Base-by-base conservation (phyloP, 331 rosid species). In the Quercus tomentella region DNA sequence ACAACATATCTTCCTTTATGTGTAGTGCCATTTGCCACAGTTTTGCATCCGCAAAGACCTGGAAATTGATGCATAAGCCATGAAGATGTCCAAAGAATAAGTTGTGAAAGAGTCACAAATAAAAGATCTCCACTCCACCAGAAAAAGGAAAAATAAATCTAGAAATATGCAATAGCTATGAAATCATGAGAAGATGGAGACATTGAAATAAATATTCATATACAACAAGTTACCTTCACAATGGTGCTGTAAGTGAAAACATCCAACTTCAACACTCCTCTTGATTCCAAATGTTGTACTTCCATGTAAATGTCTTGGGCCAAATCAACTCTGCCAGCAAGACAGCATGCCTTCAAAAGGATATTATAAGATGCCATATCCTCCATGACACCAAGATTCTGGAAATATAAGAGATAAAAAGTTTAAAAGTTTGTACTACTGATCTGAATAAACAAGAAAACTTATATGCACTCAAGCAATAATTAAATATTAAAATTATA, bases 171-270 rank as follows among this genome's bases (percentile, higher is more conserved):
- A 78, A 78, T 30, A 76, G 73, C 77, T 76, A 70, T 62, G 67
- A 77, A 73, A 73, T 56, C 57, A 43, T 54, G 69, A 79, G 11
- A 33, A 73, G 54, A 26, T 26, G 41, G 1, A 35, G 51, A 20
- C 1, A n/a, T 33, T 33, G 51, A 80, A 52, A 17, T 74, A 74
- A 74, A 15, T 81, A 65, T 57, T 25, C 72, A 70, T 78, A 70
- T 55, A 57, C 31, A 57, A 57, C 45, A 61, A 66, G 57, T 57
- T 88, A 92, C 97, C 98, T 95, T 95, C 74, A 92, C 87, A 74
- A 95, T 89, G 37, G 98, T 95, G 89, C 98, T 92, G 96, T 95
- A 95, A 62, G 98, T 95, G 86, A 92, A 92, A 84, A 92, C 96
- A 82, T 92, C 96, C 89, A 92, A 83, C 79, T 92, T 95, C 85